Percentiles rank a stretch among this genome's conserved stretches.
phyloP scores from a whole-genome alignment of 2,329 filamentous ascomycete genomes.

The Penicillium glabrum region DNA sequence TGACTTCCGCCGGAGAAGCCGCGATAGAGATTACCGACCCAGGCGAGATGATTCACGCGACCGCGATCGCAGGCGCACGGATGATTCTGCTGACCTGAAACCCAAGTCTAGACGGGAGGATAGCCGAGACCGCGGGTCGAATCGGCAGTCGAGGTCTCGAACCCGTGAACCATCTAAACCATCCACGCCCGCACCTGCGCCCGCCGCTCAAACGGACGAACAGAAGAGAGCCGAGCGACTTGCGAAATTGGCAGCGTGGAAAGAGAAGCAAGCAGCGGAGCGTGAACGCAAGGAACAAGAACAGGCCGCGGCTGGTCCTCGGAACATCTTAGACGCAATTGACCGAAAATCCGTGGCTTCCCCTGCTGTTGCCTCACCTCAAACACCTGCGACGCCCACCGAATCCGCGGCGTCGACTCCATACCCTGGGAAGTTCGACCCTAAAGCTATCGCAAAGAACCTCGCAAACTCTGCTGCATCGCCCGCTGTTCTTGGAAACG shows the following conservation, averaged over 20 bases:
- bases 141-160: slow-evolving; percentile 51
- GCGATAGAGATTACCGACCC: slow-evolving; percentile 67
- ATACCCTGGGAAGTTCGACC: slow-evolving; percentile 80
- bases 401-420: slow-evolving; percentile 52
- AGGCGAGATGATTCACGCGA: slow-evolving; percentile 75
- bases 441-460: slow-evolving; percentile 82
- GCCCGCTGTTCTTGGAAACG: slow-evolving; percentile 56
- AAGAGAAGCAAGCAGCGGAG: slow-evolving; percentile 77
- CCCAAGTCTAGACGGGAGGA: slow-evolving; percentile 66
- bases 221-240: slow-evolving; percentile 78
- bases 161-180: slow-evolving; percentile 59
- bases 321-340: slow-evolving; percentile 70
- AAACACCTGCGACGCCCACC: slow-evolving; percentile 52
- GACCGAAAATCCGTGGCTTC: slow-evolving; percentile 65
- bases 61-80: slow-evolving; percentile 62
- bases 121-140: slow-evolving; percentile 56
- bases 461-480: slow-evolving; percentile 59
- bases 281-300: slow-evolving; percentile 72
- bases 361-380: slow-evolving; percentile 52
- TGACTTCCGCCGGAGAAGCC: slow-evolving; percentile 62
- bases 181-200: slow-evolving; percentile 38
- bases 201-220: slow-evolving; percentile 61
- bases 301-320: slow-evolving; percentile 61
- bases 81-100: slow-evolving; percentile 70
- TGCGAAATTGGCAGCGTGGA: slow-evolving; percentile 86